phyloP scores from a whole-genome alignment of 2,329 filamentous ascomycete species.

The Paraphaeosphaeria minitans region DNA sequence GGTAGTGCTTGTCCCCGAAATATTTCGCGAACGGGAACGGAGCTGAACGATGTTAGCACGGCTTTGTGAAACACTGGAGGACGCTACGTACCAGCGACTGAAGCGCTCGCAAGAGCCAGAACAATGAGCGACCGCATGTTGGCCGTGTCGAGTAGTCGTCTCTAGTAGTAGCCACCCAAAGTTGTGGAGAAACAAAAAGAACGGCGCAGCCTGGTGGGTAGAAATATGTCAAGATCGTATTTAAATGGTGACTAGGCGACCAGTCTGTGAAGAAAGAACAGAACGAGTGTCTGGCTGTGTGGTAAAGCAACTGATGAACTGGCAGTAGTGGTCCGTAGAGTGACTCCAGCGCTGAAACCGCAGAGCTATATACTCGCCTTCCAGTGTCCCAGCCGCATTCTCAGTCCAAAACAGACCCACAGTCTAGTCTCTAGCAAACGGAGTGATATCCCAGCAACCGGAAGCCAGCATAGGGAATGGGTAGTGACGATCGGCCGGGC shows the following conservation, averaged over 20 bases:
- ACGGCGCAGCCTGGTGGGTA: slow-evolving; percentile 21
- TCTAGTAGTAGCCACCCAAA: slow-evolving; percentile 1
- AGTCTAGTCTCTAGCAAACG: not conserved
- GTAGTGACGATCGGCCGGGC: slow-evolving; percentile 3
- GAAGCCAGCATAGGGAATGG: not conserved
- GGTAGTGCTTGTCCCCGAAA: not conserved
- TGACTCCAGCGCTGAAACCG: not conserved
- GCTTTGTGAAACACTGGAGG: not conserved
- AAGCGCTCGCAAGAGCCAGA: slow-evolving; percentile 29
- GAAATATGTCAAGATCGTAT: slow-evolving; percentile 15
- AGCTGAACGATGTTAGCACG: slow-evolving; percentile 14
- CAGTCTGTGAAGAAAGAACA: not conserved
- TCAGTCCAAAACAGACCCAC: slow-evolving; percentile 3
- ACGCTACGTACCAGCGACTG: slow-evolving; percentile 22
- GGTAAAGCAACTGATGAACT: slow-evolving; percentile 6
- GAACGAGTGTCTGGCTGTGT: slow-evolving; percentile 10
- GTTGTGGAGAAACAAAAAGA: slow-evolving; percentile 7
- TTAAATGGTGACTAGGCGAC: slow-evolving; percentile 12
- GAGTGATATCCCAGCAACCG: not conserved
- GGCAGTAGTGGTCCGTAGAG: not conserved
- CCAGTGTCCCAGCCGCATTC: not conserved
- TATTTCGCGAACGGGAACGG: slow-evolving; percentile 2
- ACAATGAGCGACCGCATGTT: slow-evolving; percentile 32
- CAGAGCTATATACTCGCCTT: not conserved
- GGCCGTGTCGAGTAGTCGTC: not conserved